Percentiles rank a stretch among this genome's conserved stretches.
These are phyloP conservation scores for Marvania coccoides DNA, from an alignment of 139 green algal species.

Conservation along the genomic window DNA sequence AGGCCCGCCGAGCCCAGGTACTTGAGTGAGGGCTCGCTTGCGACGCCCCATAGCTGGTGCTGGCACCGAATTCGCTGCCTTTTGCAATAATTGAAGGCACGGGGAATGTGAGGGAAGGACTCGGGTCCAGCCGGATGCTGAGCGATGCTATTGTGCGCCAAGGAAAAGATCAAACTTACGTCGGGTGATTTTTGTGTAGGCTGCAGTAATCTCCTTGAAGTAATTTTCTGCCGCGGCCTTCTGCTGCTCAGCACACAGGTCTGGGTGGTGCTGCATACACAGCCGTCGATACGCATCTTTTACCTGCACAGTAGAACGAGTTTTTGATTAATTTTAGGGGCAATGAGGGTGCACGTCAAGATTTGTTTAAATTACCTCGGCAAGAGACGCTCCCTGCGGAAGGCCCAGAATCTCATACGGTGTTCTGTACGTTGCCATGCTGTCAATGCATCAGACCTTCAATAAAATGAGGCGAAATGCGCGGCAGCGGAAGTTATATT, in stretches of 20 bases:
- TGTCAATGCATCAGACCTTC: neutral
- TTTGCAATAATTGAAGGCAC: neutral
- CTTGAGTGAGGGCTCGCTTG: no score
- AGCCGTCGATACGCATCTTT: neutral
- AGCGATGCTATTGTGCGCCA: neutral
- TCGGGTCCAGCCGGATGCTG: neutral
- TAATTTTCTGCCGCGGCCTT: neutral
- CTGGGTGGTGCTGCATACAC: constrained; percentile 9
- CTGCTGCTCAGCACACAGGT: neutral
- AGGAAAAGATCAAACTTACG: neutral
- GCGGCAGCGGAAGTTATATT: no score
- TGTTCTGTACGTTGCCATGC: neutral
- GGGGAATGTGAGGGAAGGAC: neutral
- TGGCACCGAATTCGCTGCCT: neutral
- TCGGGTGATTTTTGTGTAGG: constrained; percentile 1
- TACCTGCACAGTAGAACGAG: neutral
- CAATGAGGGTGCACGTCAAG: neutral
- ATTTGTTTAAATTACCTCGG: neutral
- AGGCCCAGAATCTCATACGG: constrained; percentile 7
- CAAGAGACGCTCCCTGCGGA: neutral
- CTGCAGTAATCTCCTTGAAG: constrained; percentile 12
- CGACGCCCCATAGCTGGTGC: neutral
- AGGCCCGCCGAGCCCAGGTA: neutral
- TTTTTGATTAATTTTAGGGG: no score
- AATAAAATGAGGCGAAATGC: no score